These are phyloP conservation scores for Potentilla sterilis DNA, from an alignment of 306 rosid genomes.

Conservation along the genomic window DNA sequence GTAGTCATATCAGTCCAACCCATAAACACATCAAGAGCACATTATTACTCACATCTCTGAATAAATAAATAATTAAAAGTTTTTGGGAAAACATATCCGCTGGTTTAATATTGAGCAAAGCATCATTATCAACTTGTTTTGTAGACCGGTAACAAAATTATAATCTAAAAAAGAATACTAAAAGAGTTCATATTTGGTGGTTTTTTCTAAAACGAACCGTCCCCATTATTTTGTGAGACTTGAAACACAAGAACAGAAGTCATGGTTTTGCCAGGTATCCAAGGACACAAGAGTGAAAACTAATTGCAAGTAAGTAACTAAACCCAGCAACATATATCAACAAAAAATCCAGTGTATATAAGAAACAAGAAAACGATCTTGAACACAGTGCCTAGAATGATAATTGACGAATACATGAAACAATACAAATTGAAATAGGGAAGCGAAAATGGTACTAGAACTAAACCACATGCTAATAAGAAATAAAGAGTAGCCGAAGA, in stretches of 20 bases:
- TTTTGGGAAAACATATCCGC: background rate
- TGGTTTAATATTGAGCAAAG: background rate
- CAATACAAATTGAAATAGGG: background rate
- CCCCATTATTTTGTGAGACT: too few relatives aligned
- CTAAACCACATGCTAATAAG: background rate
- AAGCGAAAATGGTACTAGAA: background rate
- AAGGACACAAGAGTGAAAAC: background rate
- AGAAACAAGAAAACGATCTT: too few relatives aligned
- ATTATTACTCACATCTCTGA: background rate
- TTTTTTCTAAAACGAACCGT: too few relatives aligned
- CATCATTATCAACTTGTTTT: background rate
- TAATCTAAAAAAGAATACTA: background rate
- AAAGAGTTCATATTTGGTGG: background rate
- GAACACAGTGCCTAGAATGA: background rate
- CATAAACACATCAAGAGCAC: background rate
- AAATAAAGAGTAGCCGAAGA: too few relatives aligned
- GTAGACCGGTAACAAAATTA: background rate
- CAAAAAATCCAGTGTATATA: background rate
- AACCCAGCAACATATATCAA: background rate
- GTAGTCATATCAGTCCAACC: background rate
- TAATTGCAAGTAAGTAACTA: background rate
- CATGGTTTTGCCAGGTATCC: background rate
- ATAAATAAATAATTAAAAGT: background rate
- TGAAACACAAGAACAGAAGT: background rate
- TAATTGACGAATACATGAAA: background rate